Base-by-base conservation (phyloP, 306 rosid genomes). In the Lablab purpureus region DNA sequence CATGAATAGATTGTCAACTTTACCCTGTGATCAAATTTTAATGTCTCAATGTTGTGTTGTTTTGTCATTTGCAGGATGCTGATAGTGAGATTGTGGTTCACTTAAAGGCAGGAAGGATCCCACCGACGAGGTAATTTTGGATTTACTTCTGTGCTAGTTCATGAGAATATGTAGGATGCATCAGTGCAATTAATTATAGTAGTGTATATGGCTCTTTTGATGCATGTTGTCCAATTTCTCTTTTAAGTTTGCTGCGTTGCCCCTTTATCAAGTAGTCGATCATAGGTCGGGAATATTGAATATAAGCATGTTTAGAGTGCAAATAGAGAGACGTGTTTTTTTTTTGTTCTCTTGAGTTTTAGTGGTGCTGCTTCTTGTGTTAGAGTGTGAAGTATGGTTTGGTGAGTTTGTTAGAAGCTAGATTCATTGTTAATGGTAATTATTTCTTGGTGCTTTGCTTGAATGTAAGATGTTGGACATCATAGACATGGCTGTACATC, bases 101-200 rank as follows among this genome's bases (percentile, higher is more conserved):
- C 76, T 86, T 94, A 87, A 94, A 3, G 88, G 90, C 10, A 83
- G 97, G 89, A 94, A 94, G 87, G 98, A 92, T 80, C 88, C 97
- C 19, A 84, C 84, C 32, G 89, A 97, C 52, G 91, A 92, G 97
- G 98, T 94, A 81, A 66, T 82, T 82, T 78, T 71, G 43, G 54
- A 78, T 72, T 30, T 43, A 30, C 34, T 25, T 62, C 11, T 23
- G 54, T 60, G 23, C 15, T 36, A 28, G 55, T 41, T 76, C 25
- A 64, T 18, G 13, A 67, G 58, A 77, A 23, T 28, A 23, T 72
- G 17, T 59, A 69, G 17, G 25, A 37, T 34, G 77, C 14, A 22
- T 56, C 23, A 23, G 10, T 58, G 36, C 34, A 58, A 12, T 58
- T 58, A 58, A 58, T 58, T 23, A 4, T 23, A 19, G 27, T 52